Evolutionary conservation across 352 stramenopile genomes (phyloP), one percentile per base, ranked within the genome.

Genomic region (Phytophthora citricola): DNA sequence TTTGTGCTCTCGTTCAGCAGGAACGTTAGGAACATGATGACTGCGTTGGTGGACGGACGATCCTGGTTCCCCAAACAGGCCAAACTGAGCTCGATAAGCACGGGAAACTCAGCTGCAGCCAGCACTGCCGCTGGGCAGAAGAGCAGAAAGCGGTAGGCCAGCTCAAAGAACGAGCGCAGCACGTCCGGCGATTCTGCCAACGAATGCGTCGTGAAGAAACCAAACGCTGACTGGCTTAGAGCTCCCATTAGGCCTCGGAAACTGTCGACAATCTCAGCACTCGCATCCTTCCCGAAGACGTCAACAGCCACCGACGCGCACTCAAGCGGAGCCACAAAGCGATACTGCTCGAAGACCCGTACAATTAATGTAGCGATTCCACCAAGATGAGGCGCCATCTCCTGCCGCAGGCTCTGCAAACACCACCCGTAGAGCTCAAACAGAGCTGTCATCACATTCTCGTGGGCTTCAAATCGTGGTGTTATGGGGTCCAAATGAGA

Each of bases 351-450:
- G 46, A 92, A 92, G n/a, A 89, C 72, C 39, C 61, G 60, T 0
- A 91, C 73, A 38, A 92, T 87, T 29, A 89, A 48, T 5, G 70
- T 85, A 29, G 78, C 81, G 44, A 90, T 85, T 5, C 62, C 56
- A 2, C 67, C 67, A 17, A 92, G 72, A 20, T 88, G 72, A 3
- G 67, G 66, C 9, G 68, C 71, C 76, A 92, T 87, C 10, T 88
- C 78, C 11, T 82, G 70, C 8, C 77, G 73, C 4, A 91, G 49
- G 66, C 78, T 92, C 52, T 88, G 84, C 40, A 92, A 52, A 71
- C 81, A 91, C 81, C 84, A 92, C 29, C 80, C 78, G 58, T 88
- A 89, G 12, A 92, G 66, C 56, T 90, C 70, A 43, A 91, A 91
- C 0, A 92, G 66, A 53, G 81, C 76, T 12, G 74, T 76, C 76